Percentiles rank a stretch among this genome's conserved stretches.
Evolutionary conservation across 2,329 filamentous ascomycete species (phyloP).

Genomic region (Geosmithia morbida): DNA sequence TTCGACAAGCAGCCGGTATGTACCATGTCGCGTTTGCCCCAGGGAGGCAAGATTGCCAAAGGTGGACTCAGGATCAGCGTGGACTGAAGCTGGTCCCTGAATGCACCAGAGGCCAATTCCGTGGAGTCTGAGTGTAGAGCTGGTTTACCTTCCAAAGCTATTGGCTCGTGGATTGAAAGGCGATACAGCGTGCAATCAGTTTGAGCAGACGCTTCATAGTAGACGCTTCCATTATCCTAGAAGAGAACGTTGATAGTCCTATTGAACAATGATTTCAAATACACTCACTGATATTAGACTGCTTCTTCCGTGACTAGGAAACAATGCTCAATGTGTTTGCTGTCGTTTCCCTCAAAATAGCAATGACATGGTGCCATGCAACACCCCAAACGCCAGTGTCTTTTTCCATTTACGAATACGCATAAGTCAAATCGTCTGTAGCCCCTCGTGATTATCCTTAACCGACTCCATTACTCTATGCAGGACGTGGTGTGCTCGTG

Average conservation of each 20-base stretch:
- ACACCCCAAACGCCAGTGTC: not conserved
- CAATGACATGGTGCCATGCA: not conserved
- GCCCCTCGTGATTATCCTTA: not conserved
- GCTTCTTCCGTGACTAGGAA: not conserved
- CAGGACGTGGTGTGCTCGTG: slow-evolving; percentile 40
- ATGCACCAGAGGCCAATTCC: not conserved
- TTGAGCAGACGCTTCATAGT: not conserved
- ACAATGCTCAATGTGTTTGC: not conserved
- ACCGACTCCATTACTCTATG: not conserved
- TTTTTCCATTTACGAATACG: not conserved
- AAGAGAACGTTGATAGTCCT: not conserved
- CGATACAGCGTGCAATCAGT: too few species aligned
- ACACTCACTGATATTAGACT: not conserved
- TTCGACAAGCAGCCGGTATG: slow-evolving; percentile 61
- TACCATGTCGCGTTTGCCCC: slow-evolving; percentile 69
- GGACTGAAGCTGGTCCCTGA: slow-evolving; percentile 7
- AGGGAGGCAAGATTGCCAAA: slow-evolving; percentile 36
- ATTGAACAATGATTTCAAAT: not conserved
- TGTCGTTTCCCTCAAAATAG: not conserved
- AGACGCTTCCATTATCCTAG: not conserved
- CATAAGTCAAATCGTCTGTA: too few species aligned
- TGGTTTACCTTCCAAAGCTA: not conserved
- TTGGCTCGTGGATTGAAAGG: not conserved
- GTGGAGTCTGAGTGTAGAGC: not conserved
- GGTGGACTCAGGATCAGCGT: slow-evolving; percentile 35